Evolutionary conservation across 2,329 filamentous ascomycete species (phyloP).

Genomic region (Sclerotinia minor): DNA sequence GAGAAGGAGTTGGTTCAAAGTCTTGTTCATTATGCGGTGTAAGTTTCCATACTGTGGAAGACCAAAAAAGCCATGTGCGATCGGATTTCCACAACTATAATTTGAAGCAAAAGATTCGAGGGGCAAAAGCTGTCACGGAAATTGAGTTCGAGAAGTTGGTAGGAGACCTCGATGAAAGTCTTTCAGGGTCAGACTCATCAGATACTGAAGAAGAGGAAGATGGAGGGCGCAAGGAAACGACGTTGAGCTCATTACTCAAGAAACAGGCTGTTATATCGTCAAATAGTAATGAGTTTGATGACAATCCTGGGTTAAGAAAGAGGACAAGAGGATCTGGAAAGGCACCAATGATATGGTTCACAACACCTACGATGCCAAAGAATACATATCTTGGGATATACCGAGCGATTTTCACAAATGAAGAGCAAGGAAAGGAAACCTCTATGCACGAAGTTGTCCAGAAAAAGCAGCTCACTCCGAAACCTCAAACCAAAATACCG

Average conservation of each 20-base stretch:
- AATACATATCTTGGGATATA: conserved; percentile 87
- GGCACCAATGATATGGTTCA: conserved; percentile 82
- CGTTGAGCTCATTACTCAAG: conserved; percentile 74
- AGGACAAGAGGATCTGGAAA: conserved; percentile 61
- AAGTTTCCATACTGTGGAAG: conserved; percentile 68
- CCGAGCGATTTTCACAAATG: conserved; percentile 71
- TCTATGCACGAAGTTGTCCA: conserved; percentile 67
- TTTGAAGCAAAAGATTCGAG: conserved; percentile 84
- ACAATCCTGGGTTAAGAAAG: conserved; percentile 49
- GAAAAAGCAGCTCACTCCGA: conserved; percentile 74
- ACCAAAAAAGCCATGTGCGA: conserved; percentile 82
- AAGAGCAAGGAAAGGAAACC: conserved; percentile 65
- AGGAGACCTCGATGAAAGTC: conserved; percentile 82
- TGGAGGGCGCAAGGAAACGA: conserved; percentile 62
- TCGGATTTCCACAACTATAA: conserved; percentile 95
- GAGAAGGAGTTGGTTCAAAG: conserved; percentile 61
- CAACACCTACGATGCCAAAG: conserved; percentile 69
- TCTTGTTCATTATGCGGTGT: conserved; percentile 80
- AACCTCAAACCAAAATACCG: conserved; percentile 49
- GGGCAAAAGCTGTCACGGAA: conserved; percentile 71
- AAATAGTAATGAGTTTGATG: conserved; percentile 48
- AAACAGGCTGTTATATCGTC: conserved; percentile 73
- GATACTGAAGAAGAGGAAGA: conserved; percentile 67
- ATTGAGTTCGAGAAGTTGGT: conserved; percentile 83
- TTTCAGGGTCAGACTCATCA: conserved; percentile 79